Evolutionary conservation across 2,329 filamentous ascomycete genomes (phyloP), one percentile per base, ranked within the genome.

Genomic region (Conoideocrella luteorostrata): DNA sequence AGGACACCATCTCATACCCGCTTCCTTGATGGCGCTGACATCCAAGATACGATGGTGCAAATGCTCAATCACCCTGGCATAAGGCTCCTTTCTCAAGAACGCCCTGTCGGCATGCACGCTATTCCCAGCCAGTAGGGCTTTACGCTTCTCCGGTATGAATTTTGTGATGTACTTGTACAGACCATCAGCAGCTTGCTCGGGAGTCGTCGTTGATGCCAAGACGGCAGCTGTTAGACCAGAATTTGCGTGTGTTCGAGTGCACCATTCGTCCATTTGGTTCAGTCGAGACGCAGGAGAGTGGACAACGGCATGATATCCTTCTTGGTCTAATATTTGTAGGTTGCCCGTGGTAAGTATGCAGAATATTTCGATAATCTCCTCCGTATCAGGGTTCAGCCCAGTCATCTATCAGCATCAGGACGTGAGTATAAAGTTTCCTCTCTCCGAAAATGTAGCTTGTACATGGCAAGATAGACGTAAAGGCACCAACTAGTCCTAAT

Each of bases 11-110:
- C 91, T 75, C 51, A 80, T 78, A 15, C 83, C 86, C 18, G 88
- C 90, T 69, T 98, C 93, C 68, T 97, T 97, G 58, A 97, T 78
- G 37, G 82, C 78, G 64, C 89, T 96, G 43, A 97, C 88, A 61
- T 98, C 93, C 38, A 97, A 68, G 50, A 98, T 86, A 13, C 93
- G 80, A 66, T 98, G 89, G 65, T 95, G 86, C 52, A 98, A 70
- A 64, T 93, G 80, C 45, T 85, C 78, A 39, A 87, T 67, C 2
- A 95, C 80, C 47, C 73, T 69, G 30, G 72, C 77, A 64, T 91
- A 98, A 0, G 90, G 89, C 45, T 73, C 74, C 50, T 78, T 77
- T 5, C 79, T 72, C 47, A 98, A 71, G 60, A 98, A 98, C 2
- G 80, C 79, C 55, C 81, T 80, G 64, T 98, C 93, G 4, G 86